phyloP scores from a whole-genome alignment of 306 rosid genomes.

The Gillenia trifoliata region DNA sequence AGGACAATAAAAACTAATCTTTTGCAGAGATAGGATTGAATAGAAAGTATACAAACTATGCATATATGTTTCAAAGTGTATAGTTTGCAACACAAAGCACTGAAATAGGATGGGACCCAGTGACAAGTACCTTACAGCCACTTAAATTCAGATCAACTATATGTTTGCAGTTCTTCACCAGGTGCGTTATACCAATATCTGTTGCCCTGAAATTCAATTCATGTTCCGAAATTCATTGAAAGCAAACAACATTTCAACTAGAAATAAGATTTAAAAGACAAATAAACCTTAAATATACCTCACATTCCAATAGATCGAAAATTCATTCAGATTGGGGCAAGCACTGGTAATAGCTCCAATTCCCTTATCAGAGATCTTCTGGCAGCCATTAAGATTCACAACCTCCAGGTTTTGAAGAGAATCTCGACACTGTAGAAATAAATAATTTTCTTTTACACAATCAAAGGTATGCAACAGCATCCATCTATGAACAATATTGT shows the following conservation, averaged over 20 bases:
- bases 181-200: slow-evolving; percentile 38
- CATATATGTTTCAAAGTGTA: background rate
- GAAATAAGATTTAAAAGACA: slow-evolving; percentile 14
- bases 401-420: slow-evolving; percentile 61
- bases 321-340: slow-evolving; percentile 53
- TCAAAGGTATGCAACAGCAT: background rate
- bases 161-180: slow-evolving; percentile 58
- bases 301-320: slow-evolving; percentile 82
- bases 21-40: background rate
- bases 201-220: slow-evolving; percentile 53
- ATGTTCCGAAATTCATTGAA: slow-evolving; percentile 15
- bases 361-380: slow-evolving; percentile 76
- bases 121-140: slow-evolving; percentile 77
- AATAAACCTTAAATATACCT: slow-evolving; percentile 41
- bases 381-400: slow-evolving; percentile 85
- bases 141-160: slow-evolving; percentile 69
- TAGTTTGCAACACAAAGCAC: background rate
- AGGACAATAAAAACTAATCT: background rate
- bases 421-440: slow-evolving; percentile 49
- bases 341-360: slow-evolving; percentile 61
- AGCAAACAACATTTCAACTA: slow-evolving; percentile 8
- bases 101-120: slow-evolving; percentile 5
- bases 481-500: background rate
- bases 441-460: background rate
- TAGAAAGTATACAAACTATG: background rate